Conservation (phyloP, 441 rosid species). For the Populus trichocarpa region DNA sequence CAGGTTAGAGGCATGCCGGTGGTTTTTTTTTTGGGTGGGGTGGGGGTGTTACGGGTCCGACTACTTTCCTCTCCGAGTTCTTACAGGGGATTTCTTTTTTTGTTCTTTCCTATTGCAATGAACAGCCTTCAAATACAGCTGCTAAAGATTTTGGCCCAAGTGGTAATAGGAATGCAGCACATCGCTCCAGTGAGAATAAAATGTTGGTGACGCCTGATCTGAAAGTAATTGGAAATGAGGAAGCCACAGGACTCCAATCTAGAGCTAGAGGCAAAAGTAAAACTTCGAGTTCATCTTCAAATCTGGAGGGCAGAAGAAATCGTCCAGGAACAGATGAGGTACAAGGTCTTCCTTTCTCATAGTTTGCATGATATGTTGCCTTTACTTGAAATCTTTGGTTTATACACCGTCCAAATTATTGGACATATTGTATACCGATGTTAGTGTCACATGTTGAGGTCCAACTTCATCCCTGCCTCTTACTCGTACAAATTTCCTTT, state of each 20-base stretch:
- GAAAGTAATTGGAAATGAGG: slow-evolving; percentile 18
- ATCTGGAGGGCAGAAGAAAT: slow-evolving; percentile 15
- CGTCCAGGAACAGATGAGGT: slow-evolving; percentile 19
- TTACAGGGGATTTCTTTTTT: slow-evolving; percentile 12
- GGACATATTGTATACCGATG: not conserved
- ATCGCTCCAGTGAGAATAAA: slow-evolving; percentile 8
- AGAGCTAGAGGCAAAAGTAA: slow-evolving; percentile 23
- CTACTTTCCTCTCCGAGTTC: not conserved
- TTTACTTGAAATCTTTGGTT: no score
- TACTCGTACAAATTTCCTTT: slow-evolving; percentile 17
- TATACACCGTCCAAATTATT: no score
- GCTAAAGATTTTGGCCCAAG: slow-evolving; percentile 14
- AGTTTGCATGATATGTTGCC: not conserved
- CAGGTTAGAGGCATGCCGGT: not conserved
- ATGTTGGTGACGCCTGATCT: slow-evolving; percentile 12
- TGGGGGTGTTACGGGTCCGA: not conserved
- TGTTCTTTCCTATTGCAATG: slow-evolving; percentile 18
- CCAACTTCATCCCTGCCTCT: slow-evolving; percentile 5
- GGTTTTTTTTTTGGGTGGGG: not conserved
- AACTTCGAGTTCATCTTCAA: slow-evolving; percentile 17
- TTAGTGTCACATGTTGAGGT: not conserved
- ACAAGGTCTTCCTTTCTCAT: not conserved
- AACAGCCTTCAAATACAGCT: slow-evolving; percentile 20
- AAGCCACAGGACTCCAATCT: slow-evolving; percentile 10
- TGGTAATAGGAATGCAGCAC: slow-evolving; percentile 9